These are phyloP conservation scores for Pholiota adiposa DNA, from an alignment of 1,284 basidiomycete species.

Conservation along the genomic window DNA sequence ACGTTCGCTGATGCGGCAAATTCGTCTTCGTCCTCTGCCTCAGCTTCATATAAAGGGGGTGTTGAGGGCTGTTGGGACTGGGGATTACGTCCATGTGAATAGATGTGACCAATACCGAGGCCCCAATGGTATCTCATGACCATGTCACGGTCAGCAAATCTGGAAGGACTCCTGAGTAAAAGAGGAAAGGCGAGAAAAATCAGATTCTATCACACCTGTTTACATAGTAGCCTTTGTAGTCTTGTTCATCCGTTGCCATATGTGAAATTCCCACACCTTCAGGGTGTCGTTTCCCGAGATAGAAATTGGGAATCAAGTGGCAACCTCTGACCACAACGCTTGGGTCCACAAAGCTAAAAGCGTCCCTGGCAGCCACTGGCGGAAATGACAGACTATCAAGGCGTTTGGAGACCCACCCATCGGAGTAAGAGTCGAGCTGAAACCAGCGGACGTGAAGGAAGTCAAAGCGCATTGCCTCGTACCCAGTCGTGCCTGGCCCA, in stretches of 20 bases:
- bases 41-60: background rate
- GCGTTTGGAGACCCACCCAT: background rate
- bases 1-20: background rate
- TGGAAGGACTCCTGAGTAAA: background rate
- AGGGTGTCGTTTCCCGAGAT: background rate
- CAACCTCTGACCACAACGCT: background rate
- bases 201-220: background rate
- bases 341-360: background rate
- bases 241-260: background rate
- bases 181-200: background rate
- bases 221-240: background rate
- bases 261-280: background rate
- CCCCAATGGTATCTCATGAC: conserved; percentile 1
- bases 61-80: background rate
- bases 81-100: background rate
- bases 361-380: background rate
- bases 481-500: background rate
- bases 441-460: background rate
- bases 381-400: background rate
- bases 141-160: conserved; percentile 1
- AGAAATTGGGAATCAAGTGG: background rate
- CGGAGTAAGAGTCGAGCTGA: background rate
- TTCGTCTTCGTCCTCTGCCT: background rate
- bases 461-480: background rate
- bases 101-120: background rate